A percentile compares a stretch with the other conserved stretches of the same genome.
Conservation (phyloP, 2,329 filamentous ascomycete genomes). For the Fusarium sp. region DNA sequence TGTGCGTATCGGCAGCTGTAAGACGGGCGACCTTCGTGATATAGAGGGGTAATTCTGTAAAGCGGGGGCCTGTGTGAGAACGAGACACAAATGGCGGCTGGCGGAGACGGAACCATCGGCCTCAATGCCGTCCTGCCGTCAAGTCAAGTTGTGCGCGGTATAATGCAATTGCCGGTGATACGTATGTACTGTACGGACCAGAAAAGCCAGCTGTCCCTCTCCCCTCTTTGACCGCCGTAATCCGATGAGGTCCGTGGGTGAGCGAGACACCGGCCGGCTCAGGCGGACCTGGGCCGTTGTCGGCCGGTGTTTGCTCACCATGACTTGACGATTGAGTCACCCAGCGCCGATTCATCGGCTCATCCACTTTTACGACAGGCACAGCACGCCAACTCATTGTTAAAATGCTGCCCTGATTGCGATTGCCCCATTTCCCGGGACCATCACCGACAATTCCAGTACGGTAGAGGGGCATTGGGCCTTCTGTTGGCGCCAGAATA, state of each 20-base stretch:
- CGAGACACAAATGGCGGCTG: slow-evolving; percentile 26
- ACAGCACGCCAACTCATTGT: background rate
- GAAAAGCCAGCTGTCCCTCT: slow-evolving; percentile 17
- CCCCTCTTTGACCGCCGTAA: slow-evolving; percentile 13
- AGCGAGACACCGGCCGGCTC: slow-evolving; percentile 10
- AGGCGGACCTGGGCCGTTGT: slow-evolving; percentile 3
- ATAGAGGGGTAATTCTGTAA: slow-evolving; percentile 34
- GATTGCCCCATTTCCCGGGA: background rate
- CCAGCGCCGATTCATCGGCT: slow-evolving; percentile 8
- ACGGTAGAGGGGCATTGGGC: slow-evolving; percentile 1
- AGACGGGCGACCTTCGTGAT: slow-evolving; percentile 13
- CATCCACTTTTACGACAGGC: slow-evolving; percentile 6
- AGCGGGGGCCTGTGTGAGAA: slow-evolving; percentile 32
- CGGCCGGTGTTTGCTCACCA: slow-evolving; percentile 4
- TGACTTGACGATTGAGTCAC: slow-evolving; percentile 8
- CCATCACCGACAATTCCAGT: slow-evolving; percentile 30
- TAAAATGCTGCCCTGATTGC: slow-evolving; percentile 11
- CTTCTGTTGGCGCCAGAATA: slow-evolving; percentile 36
- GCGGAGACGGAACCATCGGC: slow-evolving; percentile 29
- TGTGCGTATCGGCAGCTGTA: slow-evolving; percentile 18
- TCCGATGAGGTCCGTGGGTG: slow-evolving; percentile 8
- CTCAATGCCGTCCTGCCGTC: slow-evolving; percentile 21
- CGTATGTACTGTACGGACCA: slow-evolving; percentile 1
- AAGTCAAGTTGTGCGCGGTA: slow-evolving; percentile 9
- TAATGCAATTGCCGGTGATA: slow-evolving; percentile 30